Base-by-base conservation (phyloP, 2,329 filamentous ascomycete genomes). In the Ophiostoma tasmaniense region DNA sequence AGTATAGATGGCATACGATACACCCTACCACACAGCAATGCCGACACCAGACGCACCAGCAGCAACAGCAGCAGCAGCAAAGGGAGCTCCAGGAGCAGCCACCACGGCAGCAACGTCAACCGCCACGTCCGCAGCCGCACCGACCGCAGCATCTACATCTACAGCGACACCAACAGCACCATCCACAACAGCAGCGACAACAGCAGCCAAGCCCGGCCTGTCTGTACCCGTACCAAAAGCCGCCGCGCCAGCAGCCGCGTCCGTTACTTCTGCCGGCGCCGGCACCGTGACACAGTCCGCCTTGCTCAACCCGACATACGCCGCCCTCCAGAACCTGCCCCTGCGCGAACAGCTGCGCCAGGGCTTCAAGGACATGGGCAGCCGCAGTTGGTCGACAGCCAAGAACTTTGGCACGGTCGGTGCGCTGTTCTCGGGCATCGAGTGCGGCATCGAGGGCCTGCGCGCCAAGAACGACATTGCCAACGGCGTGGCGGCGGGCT, bases 401-500 rank as follows among this genome's bases (percentile, higher is more conserved):
- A 95, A 93, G 81, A 98, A 96, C 82, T 99, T 99, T 77, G 94
- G 92, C 72, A 90, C 93, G 74, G 92, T 99, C 66, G 95, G 95
- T 74, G 90, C 92, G 2, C 85, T 98, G 25, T 99, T 96, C 81
- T 86, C 88, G 20, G 94, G 94, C 55, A 96, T 95, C 67, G 95
- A 99, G 81, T 99, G 95, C 81, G 93, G 91, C 73, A 93, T 99
- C 76, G 95, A 99, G 79, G 93, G 93, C 0, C 85, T 91, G 75
- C 86, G 95, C 37, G 95, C 93, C 28, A 97, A 96, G 83, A 97
- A 98, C 80, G 95, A 98, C 78, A 79, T 98, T 37, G 87, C 83
- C 72, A 99, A 99, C 81, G 92, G 92, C 68, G 88, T 95, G 5
- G 87, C 89, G 4, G 92, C 93, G 0, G 95, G 95, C 0, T 98